Evolutionary conservation across 805 yeast genomes (phyloP), one percentile per base, ranked within the genome.

Genomic region (Diddensiella transvaalensis): DNA sequence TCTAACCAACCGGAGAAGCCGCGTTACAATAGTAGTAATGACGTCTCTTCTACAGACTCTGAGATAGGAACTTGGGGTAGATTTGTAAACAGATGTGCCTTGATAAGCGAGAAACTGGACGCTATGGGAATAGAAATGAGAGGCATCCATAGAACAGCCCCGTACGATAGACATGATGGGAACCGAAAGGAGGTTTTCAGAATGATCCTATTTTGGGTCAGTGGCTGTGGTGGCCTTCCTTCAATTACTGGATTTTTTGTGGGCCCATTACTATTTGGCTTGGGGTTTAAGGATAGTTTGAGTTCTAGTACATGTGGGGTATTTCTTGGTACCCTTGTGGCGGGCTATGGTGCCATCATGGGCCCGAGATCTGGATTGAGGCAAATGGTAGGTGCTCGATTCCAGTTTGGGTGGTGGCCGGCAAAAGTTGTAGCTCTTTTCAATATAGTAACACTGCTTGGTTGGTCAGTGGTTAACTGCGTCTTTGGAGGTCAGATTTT

Each of bases 401-500:
- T 75, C 57, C 69, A 87, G 41, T 88, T 87, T 63, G 96, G 96
- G 1, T 83, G 90, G 81, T 85, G 84, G 83, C 79, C 82, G 55
- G 89, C 88, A 35, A 83, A 85, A 63, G 70, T 87, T 47, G 85
- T 87, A 41, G 82, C 87, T 3, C 64, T 88, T 37, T 78, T 85
- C 33, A 77, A 87, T 40, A 79, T 85, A 49, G 65, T 85, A 38
- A 95, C 96, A 43, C 83, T 84, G 13, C 63, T 86, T 57, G 96
- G 96, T n/a, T 88, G 96, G 96, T 79, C 91, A n/a, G 82, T 88
- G 30, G 89, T 87, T n/a, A 87, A 87, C 62, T 78, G 85, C 56
- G 93, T 87, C 42, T 82, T 87, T 48, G 96, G 95, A 33, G 96
- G 96, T 17, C 89, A 88, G 66, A 83, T 88, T 50, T 65, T 88